Base-by-base conservation (phyloP, 202 grass and related monocot species). In the Setaria italica region DNA sequence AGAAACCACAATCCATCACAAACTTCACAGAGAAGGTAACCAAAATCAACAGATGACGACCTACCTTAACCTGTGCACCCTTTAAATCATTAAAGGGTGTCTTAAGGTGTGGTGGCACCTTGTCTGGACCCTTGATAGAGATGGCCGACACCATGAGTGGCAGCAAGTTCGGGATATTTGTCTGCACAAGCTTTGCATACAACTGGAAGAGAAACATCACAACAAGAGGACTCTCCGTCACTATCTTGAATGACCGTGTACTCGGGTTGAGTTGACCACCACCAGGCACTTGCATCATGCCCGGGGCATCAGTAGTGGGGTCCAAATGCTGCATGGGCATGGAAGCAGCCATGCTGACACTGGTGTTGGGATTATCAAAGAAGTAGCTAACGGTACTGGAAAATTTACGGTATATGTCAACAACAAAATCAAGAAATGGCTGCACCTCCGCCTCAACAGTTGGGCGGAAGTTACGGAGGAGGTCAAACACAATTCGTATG, bases 151-250 rank as follows among this genome's bases (percentile, higher is more conserved):
- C 94, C 97, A 99, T 96, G 82, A 97, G 91, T 57, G 97, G 97
- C 58, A 99, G 70, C 76, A 99, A 87, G 58, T 9, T 85, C 0
- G 97, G 94, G 49, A 99, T 99, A 85, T 99, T 99, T 77, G 94
- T 94, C 88, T 99, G 97, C 82, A 99, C 97, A 73, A 99, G 97
- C 86, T 99, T 99, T 0, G 92, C 87, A 83, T 99, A 97, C 35
- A 99, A 47, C 78, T 99, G 97, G 87, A 99, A 99, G 72, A 99
- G 94, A 83, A 99, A 99, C 97, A 99, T 99, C 35, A 99, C 97
- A 15, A 97, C 97, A 43, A 99, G 92, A 67, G 97, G 97, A 85
- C 92, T 99, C 90, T 99, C 97, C 0, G 94, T 97, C 35, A 99
- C 94, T 29, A 99, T 94, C 85, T 99, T 99, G 88, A 99, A 99